These are phyloP conservation scores for Marchantia paleacea DNA, from an alignment of 225 moss, liverwort and hornwort genomes.

Conservation along the genomic window DNA sequence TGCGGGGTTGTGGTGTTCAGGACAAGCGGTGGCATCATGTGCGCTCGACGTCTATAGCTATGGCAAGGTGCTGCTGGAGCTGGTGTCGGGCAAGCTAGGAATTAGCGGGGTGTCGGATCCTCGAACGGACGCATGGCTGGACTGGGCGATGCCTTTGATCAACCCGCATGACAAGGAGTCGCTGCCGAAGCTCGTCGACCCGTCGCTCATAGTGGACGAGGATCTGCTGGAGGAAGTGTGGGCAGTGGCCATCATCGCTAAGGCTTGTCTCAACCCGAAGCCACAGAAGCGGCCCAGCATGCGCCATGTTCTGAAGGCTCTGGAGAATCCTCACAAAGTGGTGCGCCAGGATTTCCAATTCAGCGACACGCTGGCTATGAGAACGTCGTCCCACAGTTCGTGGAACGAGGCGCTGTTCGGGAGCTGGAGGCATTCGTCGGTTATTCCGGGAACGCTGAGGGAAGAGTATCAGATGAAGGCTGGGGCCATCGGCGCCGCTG, in stretches of 20 bases:
- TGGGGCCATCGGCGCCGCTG: conserved; percentile 44
- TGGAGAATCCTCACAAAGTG: conserved; percentile 95
- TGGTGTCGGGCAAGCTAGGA: conserved; percentile 87
- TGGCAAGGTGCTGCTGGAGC: conserved; percentile 83
- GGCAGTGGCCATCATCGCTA: conserved; percentile 96
- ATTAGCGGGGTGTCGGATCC: conserved; percentile 76
- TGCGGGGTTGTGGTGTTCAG: conserved; percentile 28
- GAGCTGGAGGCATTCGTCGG: conserved; percentile 72
- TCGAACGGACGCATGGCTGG: conserved; percentile 81
- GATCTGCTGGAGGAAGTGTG: conserved; percentile 93
- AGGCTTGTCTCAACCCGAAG: conserved; percentile 78
- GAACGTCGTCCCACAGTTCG: conserved; percentile 90
- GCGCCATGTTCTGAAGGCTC: conserved; percentile 80
- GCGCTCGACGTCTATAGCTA: conserved; percentile 80
- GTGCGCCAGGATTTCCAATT: conserved; percentile 84
- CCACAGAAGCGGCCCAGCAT: conserved; percentile 87
- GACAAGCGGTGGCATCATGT: conserved; percentile 67
- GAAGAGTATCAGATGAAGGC: conserved; percentile 67
- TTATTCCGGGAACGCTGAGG: conserved; percentile 54
- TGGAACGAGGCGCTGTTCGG: conserved; percentile 98
- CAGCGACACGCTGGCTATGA: conserved; percentile 65
- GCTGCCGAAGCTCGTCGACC: conserved; percentile 79
- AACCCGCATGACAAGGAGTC: conserved; percentile 93
- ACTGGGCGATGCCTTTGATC: conserved; percentile 91
- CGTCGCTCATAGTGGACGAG: conserved; percentile 89